phyloP scores from a whole-genome alignment of 331 rosid species.

The Phaseolus coccineus region DNA sequence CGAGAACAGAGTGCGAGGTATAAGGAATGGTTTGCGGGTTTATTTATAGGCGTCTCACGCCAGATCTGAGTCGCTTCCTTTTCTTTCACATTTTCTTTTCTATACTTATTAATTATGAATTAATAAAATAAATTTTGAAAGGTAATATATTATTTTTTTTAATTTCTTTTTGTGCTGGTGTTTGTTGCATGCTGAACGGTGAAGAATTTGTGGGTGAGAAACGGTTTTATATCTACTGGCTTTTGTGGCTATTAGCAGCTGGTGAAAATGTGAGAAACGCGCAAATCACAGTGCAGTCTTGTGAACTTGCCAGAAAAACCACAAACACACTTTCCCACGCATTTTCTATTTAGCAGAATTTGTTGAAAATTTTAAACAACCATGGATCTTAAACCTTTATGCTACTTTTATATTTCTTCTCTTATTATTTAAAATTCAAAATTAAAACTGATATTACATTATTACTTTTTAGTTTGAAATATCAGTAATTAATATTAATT shows the following conservation, averaged over 20 bases:
- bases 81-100: background rate
- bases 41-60: constrained; percentile 48
- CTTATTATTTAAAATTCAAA: too few relatives aligned
- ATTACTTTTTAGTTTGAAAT: too few relatives aligned
- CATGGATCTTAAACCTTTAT: too few relatives aligned
- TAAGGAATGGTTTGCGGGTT: constrained; percentile 6
- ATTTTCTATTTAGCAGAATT: too few relatives aligned
- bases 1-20: constrained; percentile 50
- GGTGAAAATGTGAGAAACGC: background rate
- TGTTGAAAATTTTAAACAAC: too few relatives aligned
- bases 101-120: background rate
- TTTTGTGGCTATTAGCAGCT: background rate
- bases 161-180: background rate
- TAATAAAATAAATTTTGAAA: background rate
- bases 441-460: too few relatives aligned
- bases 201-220: background rate
- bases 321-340: background rate
- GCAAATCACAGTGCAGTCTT: background rate
- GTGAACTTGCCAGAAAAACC: too few relatives aligned
- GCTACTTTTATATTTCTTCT: too few relatives aligned
- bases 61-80: constrained; percentile 39
- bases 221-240: background rate
- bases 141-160: background rate
- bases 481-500: too few relatives aligned
- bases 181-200: background rate